phyloP scores from a whole-genome alignment of 1,284 basidiomycete species.

The Bjerkandera adusta region DNA sequence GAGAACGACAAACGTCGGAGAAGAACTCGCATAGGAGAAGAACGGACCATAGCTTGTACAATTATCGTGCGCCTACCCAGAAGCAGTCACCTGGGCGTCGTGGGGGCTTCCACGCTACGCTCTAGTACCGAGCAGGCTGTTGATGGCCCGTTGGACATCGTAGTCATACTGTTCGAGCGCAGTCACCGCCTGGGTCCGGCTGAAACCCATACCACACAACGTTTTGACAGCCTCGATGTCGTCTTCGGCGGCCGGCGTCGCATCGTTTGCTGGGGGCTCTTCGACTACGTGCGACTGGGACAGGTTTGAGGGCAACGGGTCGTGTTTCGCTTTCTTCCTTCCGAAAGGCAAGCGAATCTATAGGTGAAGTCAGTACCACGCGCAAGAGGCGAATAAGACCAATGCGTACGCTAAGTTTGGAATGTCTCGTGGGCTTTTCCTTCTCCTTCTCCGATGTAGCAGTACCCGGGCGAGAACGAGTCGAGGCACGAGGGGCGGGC shows the following conservation, averaged over 20 bases:
- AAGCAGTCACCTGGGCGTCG: neutral
- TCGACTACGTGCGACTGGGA: conserved; percentile 48
- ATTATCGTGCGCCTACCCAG: conserved; percentile 13
- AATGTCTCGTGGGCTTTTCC: conserved; percentile 51
- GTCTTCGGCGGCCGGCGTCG: conserved; percentile 61
- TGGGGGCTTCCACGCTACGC: neutral
- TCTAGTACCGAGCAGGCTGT: conserved; percentile 54
- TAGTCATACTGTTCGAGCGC: conserved; percentile 78
- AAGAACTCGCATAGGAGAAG: conserved; percentile 2
- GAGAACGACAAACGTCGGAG: neutral
- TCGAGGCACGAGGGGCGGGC: conserved; percentile 56
- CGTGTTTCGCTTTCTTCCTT: conserved; percentile 65
- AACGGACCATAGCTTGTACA: neutral
- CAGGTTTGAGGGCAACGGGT: conserved; percentile 42
- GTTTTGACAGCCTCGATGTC: conserved; percentile 79
- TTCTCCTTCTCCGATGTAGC: conserved; percentile 54
- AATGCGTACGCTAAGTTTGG: conserved; percentile 77
- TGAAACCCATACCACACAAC: conserved; percentile 81
- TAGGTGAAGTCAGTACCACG: conserved; percentile 8
- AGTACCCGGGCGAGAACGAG: conserved; percentile 56
- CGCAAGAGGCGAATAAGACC: conserved; percentile 34
- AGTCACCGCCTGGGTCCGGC: conserved; percentile 68
- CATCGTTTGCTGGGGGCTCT: conserved; percentile 22
- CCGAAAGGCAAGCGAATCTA: conserved; percentile 79
- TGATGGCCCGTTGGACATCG: conserved; percentile 71